Percentiles rank a stretch among this genome's conserved stretches.
Evolutionary conservation across 352 stramenopile species (phyloP).

Genomic region (Peronosclerospora sorghi): DNA sequence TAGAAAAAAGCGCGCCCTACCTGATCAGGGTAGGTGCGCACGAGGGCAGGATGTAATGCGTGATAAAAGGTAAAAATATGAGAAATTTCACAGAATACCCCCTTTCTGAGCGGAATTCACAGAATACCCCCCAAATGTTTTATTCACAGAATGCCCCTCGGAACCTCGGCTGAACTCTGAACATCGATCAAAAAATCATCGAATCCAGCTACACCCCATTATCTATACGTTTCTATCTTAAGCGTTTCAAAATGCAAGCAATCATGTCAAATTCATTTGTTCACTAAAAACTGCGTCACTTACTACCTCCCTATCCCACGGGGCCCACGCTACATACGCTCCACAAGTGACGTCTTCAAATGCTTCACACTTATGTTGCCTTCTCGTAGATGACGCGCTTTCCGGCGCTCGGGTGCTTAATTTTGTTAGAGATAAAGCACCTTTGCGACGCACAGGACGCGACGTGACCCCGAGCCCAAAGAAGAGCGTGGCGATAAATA

Average conservation of each 20-base stretch:
- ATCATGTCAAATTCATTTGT: neutral
- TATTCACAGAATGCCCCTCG: no score
- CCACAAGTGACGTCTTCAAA: neutral
- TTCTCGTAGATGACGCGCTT: conserved; percentile 83
- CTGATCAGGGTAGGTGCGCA: no score
- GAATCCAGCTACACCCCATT: no score
- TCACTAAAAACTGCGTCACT: conserved; percentile 4
- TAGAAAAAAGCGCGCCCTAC: no score
- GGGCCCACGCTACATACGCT: conserved; percentile 6
- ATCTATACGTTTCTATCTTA: no score
- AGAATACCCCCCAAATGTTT: no score
- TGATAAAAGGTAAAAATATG: no score
- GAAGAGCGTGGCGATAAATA: conserved; percentile 55
- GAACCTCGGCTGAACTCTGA: no score
- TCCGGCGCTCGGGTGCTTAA: conserved; percentile 74
- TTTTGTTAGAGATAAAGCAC: conserved; percentile 55
- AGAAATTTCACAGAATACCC: no score
- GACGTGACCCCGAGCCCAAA: conserved; percentile 71
- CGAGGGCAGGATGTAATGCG: no score
- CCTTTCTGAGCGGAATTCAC: no score
- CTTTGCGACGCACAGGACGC: conserved; percentile 64
- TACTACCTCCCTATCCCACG: conserved; percentile 1
- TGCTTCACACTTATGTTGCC: conserved; percentile 25
- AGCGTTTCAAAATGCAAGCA: conserved; percentile 6
- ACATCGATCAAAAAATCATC: no score